A percentile compares a stretch with the other conserved stretches of the same genome.
These are phyloP conservation scores for Eimeria tenella DNA, from an alignment of 169 alveolate species.

Conservation along the genomic window DNA sequence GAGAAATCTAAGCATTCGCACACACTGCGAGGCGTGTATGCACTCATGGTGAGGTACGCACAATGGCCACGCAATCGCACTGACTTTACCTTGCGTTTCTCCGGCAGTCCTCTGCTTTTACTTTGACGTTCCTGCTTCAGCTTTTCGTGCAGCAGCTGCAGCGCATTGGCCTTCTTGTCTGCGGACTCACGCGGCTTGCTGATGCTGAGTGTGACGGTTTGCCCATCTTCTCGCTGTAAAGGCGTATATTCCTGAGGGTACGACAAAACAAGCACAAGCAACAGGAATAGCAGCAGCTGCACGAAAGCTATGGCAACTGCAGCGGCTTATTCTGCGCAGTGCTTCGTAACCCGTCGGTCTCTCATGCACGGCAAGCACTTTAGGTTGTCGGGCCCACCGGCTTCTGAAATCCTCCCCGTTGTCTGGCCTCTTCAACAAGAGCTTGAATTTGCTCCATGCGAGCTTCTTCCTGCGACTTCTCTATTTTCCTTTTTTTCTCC, in stretches of 20 bases:
- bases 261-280: background rate
- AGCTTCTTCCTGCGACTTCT: constrained; percentile 75
- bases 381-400: constrained; percentile 39
- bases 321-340: background rate
- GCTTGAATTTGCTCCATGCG: constrained; percentile 65
- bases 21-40: background rate
- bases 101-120: constrained; percentile 20
- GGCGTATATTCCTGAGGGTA: constrained; percentile 31
- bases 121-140: constrained; percentile 47
- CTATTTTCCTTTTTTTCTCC: constrained; percentile 66
- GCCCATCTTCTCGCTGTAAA: constrained; percentile 40
- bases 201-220: constrained; percentile 3
- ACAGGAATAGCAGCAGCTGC: background rate
- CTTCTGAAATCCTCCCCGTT: constrained; percentile 50
- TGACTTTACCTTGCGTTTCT: constrained; percentile 39
- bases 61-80: background rate
- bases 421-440: constrained; percentile 74
- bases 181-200: background rate
- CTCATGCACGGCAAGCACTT: background rate
- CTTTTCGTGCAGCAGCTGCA: constrained; percentile 37
- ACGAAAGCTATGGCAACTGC: background rate
- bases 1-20: no score
- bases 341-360: background rate
- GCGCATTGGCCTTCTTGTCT: constrained; percentile 33
- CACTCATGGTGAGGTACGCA: background rate